Evolutionary conservation across 495 filamentous ascomycete genomes (phyloP), one percentile per base, ranked within the genome.

Genomic region (Bacidia rubella): DNA sequence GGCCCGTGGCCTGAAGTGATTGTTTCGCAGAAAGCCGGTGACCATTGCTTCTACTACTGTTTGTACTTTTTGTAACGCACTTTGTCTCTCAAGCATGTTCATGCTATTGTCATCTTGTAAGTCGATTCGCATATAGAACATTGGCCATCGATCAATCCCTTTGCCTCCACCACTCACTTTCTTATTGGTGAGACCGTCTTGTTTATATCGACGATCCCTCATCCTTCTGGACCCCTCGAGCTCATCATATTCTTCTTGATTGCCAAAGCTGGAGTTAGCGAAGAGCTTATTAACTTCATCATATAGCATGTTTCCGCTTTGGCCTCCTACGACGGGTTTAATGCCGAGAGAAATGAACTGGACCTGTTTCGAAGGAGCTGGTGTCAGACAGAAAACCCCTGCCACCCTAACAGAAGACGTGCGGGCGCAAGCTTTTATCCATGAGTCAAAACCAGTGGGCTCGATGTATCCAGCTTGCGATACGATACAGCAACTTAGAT

Each of bases 311-410:
- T 83, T 90, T 11, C 78, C 69, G 2, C 72, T 71, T 27, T 66
- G 66, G 19, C 74, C 70, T 15, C 64, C 22, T 49, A 68, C 70
- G 2, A 87, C 26, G 1, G 83, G 81, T 22, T 74, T 66, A 20
- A 83, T 74, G 1, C 83, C 86, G 23, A 93, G 62, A 10, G 83
- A 83, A 22, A 96, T 77, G 58, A 93, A 95, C 56, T 96, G 89
- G 4, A 76, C 65, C 7, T 77, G 76, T 58, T 81, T 87, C 2
- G 77, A 85, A 3, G 85, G 82, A 24, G 74, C 75, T 1, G 89
- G 84, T 1, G 72, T 54, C 1, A 85, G 73, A 12, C 80, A 90
- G 11, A 96, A 78, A 19, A 79, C 78, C 19, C 84, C 87, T 53
- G 65, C 66, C 22, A 94, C 70, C 2, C 70, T 71, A 7, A 94